Evolutionary conservation across 78 protist genomes (phyloP), one percentile per base, ranked within the genome.

Genomic region (Dictyostelium citrinum): DNA sequence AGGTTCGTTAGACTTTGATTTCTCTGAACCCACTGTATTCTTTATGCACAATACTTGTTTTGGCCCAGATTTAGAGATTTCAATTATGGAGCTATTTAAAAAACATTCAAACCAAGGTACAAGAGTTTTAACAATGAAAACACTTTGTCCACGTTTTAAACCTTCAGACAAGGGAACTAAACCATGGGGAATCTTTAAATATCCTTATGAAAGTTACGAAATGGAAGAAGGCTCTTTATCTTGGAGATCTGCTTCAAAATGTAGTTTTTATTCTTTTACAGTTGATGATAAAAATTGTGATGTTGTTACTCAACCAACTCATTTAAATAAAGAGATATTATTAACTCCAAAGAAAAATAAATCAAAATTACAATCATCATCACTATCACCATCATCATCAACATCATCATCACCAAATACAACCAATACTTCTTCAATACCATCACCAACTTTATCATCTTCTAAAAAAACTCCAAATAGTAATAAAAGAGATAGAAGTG

Each of bases 1-100:
- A 9, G 29, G 39, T 33, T 20, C 6, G 1, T 27, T 83, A 3
- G 84, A 58, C 1, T 80, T 80, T 58, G 61, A 55, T 80, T 58
- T 83, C 31, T 20, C 46, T 5, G 81, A 83, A 20, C 61, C 67
- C 0, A 68, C 5, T 6, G 55, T 68, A 9, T 41, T 83, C 43
- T 83, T 83, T 83, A 83, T 83, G 90, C 79, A 83, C 29, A 83
- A 83, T 33, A 49, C 81, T 20, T 71, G 81, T n/a, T 83, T 68
- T 33, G 58, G 80, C 9, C 51, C 81, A 9, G 90, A 83, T 2
- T 35, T 83, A 8, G 90, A 83, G 22, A 20, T 83, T 11, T 17
- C 12, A 6, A 35, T 83, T 35, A 83, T 83, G 78, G 74, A 83
- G 2, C 12, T 20, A 22, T 8, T 83, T 2, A 83, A 83, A 33